Base-by-base conservation (phyloP, 2,329 filamentous ascomycete species). In the Neocatenulostroma microsporum region DNA sequence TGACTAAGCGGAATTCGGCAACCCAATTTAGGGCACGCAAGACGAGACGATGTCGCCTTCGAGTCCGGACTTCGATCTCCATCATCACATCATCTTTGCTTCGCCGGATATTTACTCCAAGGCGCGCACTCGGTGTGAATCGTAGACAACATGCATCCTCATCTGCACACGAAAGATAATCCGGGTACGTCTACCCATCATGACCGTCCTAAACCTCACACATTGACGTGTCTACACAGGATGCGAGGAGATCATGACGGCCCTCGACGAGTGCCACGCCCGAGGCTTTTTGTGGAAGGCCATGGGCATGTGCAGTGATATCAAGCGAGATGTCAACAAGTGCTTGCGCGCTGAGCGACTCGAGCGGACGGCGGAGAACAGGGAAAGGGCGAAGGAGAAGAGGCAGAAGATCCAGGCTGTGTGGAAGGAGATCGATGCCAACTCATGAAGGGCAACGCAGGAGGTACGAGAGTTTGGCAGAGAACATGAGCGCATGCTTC, bases 131-230 rank as follows among this genome's bases (percentile, higher is more conserved):
- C n/a, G n/a, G n/a, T n/a, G n/a, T n/a, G n/a, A n/a, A n/a, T n/a
- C n/a, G n/a, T n/a, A n/a, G n/a, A n/a, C n/a, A n/a, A n/a, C 18
- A 98, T 98, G 91, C 91, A 98, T 84, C 93, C 91, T 37, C 89
- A 95, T 68, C 70, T 98, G 2, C 88, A 96, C 60, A 94, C 86
- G 19, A 86, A 91, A 61, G 82, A 94, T 59, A 94, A 94, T 53
- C 72, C 76, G 51, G 88, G 89, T 94, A 74, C 28, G 66, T 61
- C 29, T 19, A 21, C 21, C 7, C 13, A 19, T 14, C 25, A 30
- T 8, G 30, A 20, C 18, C 25, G 26, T 21, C 10, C 11, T 18
- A 24, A 8, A 14, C 21, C 7, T 15, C 34, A 13, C 25, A 30
- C 8, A n/a, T 40, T 49, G 21, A 46, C 44, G 29, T 40, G 31